Evolutionary conservation across 2,329 filamentous ascomycete species (phyloP), one percentile per base, ranked within the genome.

Genomic region (Leptographium galeiforme): DNA sequence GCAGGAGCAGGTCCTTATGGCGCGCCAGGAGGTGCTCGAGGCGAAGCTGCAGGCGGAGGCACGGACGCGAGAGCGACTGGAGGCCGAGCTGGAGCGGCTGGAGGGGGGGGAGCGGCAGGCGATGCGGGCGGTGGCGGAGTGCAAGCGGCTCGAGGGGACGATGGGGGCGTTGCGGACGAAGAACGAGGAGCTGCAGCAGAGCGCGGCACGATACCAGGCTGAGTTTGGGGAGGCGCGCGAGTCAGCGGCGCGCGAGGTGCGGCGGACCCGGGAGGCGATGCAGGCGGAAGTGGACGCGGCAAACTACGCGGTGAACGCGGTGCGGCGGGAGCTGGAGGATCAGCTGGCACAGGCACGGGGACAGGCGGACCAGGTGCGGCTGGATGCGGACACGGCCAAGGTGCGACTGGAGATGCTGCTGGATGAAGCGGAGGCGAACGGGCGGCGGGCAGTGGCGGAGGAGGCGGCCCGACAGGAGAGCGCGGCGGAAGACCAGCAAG

Each of bases 191-290:
- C 77, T 91, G 53, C 82, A 91, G 61, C 77, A 84, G 61, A 76
- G 78, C 56, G 77, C 81, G 19, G 75, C 82, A 59, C 78, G 81
- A 43, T 85, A 83, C 64, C 82, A 95, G 66, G 81, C 87, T 51
- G 89, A 96, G 62, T 86, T 91, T 61, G 80, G 89, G 56, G 87
- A 95, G 62, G 87, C 88, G 11, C 81, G 85, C 57, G 88, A 95
- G 61, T 83, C 82, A 50, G 89, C 82, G 54, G 81, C 84, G 43
- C 78, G 81, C 40, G 90, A 97, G 64, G 82, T 94, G 46, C 84
- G 91, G 65, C 84, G 88, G 48, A 87, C 84, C 14, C 85, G 86
- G 55, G 79, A 84, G 57, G 77, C 87, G 6, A 76, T 95, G 73
- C 85, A 95, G 65, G 77, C 79, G 13, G 88, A 96, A 63, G 73